Conservation (phyloP, 441 rosid genomes). For the Dalechampia spathulata region DNA sequence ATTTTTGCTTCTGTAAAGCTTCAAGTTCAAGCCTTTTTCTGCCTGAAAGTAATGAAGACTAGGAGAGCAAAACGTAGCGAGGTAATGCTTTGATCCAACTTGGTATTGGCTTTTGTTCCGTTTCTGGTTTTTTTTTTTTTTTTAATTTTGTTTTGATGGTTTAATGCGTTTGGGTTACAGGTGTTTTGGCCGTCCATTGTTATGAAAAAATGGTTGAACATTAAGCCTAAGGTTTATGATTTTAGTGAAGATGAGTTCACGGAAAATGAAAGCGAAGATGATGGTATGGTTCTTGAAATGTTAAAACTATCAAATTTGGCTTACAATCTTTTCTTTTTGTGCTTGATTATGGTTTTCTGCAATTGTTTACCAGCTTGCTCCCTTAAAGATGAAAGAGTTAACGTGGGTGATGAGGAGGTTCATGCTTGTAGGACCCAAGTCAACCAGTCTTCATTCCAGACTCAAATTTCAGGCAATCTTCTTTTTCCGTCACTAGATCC, state of each 20-base stretch:
- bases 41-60: conserved; percentile 34
- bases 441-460: conserved; percentile 27
- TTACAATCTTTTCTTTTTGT: background rate
- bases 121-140: background rate
- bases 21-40: conserved; percentile 7
- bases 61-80: conserved; percentile 48
- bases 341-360: conserved; percentile 19
- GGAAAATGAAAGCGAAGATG: conserved; percentile 92
- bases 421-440: conserved; percentile 19
- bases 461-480: conserved; percentile 49
- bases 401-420: conserved; percentile 20
- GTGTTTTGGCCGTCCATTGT: conserved; percentile 94
- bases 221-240: conserved; percentile 69
- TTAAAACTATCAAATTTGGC: background rate
- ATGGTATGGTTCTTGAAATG: conserved; percentile 33
- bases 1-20: background rate
- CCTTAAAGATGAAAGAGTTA: conserved; percentile 44
- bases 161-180: conserved; percentile 33
- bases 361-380: conserved; percentile 41
- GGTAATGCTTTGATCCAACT: conserved; percentile 30
- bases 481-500: background rate
- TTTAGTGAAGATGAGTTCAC: conserved; percentile 99
- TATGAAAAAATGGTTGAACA: conserved; percentile 98
- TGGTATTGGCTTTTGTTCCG: conserved; percentile 4
- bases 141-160: conserved; percentile 3